Conservation (phyloP, 208 protist genomes). For the Porcisia hertigi region DNA sequence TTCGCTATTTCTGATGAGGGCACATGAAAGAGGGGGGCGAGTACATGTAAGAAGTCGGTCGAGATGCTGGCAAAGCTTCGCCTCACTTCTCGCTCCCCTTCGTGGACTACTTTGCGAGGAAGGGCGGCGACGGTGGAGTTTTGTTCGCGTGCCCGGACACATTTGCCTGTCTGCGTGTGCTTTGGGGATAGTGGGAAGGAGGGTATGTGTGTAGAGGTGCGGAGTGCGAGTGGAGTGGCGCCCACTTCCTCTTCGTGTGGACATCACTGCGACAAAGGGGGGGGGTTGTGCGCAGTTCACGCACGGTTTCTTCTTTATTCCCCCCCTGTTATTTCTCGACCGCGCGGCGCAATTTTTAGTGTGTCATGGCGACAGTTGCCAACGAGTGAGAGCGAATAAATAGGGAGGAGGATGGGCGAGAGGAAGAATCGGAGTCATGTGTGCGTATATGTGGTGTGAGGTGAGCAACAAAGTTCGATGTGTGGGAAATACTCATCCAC, state of each 20-base stretch:
- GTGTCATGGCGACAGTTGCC: neutral
- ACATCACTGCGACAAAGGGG: too few relatives aligned
- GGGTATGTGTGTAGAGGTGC: too few relatives aligned
- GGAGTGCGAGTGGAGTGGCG: too few relatives aligned
- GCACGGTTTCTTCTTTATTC: too few relatives aligned
- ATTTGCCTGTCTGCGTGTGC: neutral
- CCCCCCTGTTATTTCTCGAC: too few relatives aligned
- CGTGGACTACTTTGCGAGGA: neutral
- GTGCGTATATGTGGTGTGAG: neutral
- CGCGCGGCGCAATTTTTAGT: too few relatives aligned
- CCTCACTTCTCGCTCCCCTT: neutral
- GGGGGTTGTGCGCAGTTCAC: too few relatives aligned
- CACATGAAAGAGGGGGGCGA: neutral
- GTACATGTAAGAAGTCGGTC: constrained; percentile 7
- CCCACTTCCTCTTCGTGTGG: too few relatives aligned
- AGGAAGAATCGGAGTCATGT: neutral
- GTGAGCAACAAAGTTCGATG: neutral
- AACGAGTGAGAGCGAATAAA: neutral
- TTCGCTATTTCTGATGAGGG: neutral
- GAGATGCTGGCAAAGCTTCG: constrained; percentile 15
- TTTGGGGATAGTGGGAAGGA: neutral
- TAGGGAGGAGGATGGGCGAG: neutral
- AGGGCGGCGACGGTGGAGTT: neutral
- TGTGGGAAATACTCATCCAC: too few relatives aligned
- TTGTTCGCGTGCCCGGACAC: neutral